Percentiles rank a stretch among this genome's conserved stretches.
Evolutionary conservation across 108 stramenopile species (phyloP).

Genomic region (Nitzschia inconspicua): DNA sequence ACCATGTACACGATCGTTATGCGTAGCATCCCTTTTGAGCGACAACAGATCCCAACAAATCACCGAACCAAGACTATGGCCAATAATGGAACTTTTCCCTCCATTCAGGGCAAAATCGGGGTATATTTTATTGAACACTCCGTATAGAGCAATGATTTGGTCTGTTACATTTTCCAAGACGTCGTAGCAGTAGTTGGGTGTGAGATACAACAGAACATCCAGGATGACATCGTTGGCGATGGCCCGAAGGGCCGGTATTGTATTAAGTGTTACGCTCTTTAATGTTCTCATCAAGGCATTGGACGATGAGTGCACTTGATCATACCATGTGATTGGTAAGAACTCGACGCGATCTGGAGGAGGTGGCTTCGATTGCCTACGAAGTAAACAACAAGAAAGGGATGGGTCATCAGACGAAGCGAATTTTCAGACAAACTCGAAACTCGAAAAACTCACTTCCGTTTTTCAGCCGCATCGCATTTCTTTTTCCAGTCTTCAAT

Average conservation of each 20-base stretch:
- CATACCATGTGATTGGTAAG: conserved; percentile 84
- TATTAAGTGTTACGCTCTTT: conserved; percentile 49
- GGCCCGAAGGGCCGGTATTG: conserved; percentile 71
- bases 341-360: conserved; percentile 80
- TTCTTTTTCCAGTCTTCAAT: conserved; percentile 58
- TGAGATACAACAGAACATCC: conserved; percentile 62
- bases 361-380: conserved; percentile 36
- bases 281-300: conserved; percentile 64
- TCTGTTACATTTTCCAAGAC: conserved; percentile 70
- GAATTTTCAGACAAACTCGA: neutral
- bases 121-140: conserved; percentile 51
- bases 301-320: conserved; percentile 61
- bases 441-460: conserved; percentile 22
- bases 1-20: conserved; percentile 6
- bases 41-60: conserved; percentile 88
- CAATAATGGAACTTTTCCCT: conserved; percentile 68
- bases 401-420: neutral
- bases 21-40: conserved; percentile 39
- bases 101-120: conserved; percentile 50
- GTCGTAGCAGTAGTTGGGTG: conserved; percentile 77
- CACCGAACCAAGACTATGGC: conserved; percentile 84
- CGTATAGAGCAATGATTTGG: conserved; percentile 56
- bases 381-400: neutral
- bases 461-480: conserved; percentile 52
- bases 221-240: conserved; percentile 87